These are phyloP conservation scores for Bacidia gigantensis DNA, from an alignment of 495 filamentous ascomycete species.

Conservation along the genomic window DNA sequence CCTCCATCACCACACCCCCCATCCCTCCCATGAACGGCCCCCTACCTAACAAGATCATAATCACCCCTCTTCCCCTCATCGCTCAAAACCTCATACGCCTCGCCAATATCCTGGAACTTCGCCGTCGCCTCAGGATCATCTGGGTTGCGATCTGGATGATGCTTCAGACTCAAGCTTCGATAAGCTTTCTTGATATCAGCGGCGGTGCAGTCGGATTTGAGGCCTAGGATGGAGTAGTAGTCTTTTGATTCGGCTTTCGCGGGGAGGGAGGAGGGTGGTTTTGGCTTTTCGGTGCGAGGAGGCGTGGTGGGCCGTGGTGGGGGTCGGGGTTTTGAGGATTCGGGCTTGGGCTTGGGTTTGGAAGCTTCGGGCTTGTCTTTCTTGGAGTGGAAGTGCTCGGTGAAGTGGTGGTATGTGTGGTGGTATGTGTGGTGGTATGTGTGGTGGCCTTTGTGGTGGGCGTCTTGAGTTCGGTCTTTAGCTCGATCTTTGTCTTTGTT, in stretches of 20 bases:
- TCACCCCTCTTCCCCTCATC: background rate
- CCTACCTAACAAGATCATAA: background rate
- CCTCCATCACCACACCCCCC: background rate
- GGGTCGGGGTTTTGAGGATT: background rate
- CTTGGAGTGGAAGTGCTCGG: background rate
- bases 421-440: too few species aligned
- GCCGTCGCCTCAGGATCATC: background rate
- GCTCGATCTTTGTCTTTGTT: too few species aligned
- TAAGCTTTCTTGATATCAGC: background rate
- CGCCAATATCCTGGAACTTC: background rate
- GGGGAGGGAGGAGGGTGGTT: background rate
- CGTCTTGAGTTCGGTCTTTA: too few species aligned
- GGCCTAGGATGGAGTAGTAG: background rate
- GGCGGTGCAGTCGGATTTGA: background rate
- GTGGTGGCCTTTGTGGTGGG: too few species aligned
- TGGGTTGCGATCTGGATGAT: background rate
- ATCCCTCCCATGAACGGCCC: background rate
- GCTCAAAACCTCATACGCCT: conserved; percentile 1
- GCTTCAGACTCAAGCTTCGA: background rate
- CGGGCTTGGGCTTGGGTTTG: background rate
- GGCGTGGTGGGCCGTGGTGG: too few species aligned
- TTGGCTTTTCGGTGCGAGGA: background rate
- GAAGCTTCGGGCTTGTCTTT: background rate
- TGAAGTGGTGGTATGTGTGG: too few species aligned
- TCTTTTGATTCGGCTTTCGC: background rate